Percentiles rank a stretch among this genome's conserved stretches.
These are phyloP conservation scores for Cytospora chrysosperma DNA, from an alignment of 2,329 filamentous ascomycete species.

Conservation along the genomic window DNA sequence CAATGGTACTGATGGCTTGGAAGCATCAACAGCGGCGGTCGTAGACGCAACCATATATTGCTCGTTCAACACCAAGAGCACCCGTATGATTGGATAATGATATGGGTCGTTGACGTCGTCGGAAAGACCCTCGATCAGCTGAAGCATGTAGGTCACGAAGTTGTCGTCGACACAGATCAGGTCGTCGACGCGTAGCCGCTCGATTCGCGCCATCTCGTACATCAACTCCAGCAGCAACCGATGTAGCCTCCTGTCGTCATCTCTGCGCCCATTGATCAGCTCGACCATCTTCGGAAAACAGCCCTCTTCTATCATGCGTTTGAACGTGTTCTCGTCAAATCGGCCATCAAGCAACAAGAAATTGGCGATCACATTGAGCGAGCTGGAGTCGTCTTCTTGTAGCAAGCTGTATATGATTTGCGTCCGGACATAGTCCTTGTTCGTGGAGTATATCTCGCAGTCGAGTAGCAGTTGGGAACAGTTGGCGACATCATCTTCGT, in stretches of 20 bases:
- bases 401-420: constrained; percentile 91
- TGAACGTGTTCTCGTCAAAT: constrained; percentile 73
- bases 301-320: constrained; percentile 82
- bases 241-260: constrained; percentile 71
- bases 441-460: constrained; percentile 69
- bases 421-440: constrained; percentile 83
- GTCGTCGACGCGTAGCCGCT: constrained; percentile 75
- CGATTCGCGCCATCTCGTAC: constrained; percentile 95
- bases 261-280: constrained; percentile 66
- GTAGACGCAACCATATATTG: constrained; percentile 88
- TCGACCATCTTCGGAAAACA: constrained; percentile 83
- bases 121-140: constrained; percentile 82
- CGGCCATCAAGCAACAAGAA: constrained; percentile 87
- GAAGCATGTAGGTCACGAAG: constrained; percentile 81
- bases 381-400: constrained; percentile 79
- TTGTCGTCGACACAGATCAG: constrained; percentile 73
- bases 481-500: constrained; percentile 74
- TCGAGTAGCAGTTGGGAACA: constrained; percentile 79
- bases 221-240: constrained; percentile 80
- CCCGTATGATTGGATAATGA: constrained; percentile 91
- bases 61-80: constrained; percentile 92
- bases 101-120: constrained; percentile 90
- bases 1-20: constrained; percentile 49
- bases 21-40: constrained; percentile 44
- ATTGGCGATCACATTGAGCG: constrained; percentile 79